These are phyloP conservation scores for Inonotus obliquus DNA, from an alignment of 1,284 basidiomycete species.

Conservation along the genomic window DNA sequence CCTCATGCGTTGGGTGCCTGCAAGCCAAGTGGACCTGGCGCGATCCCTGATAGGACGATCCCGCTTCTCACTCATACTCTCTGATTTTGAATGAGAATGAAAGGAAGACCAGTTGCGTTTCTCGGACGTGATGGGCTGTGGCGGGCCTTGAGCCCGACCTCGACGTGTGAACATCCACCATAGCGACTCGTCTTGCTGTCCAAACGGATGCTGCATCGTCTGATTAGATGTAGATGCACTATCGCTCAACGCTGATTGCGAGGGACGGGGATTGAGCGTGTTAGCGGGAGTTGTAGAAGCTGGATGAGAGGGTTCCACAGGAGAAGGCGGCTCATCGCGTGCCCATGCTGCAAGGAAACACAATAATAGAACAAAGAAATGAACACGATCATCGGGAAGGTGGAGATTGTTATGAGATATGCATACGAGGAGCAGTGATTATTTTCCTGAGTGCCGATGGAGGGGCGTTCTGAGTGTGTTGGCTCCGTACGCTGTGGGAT, in stretches of 20 bases:
- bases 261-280: conserved; percentile 22
- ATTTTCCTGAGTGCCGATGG: conserved; percentile 46
- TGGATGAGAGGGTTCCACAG: conserved; percentile 28
- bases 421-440: conserved; percentile 68
- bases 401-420: conserved; percentile 5
- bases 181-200: conserved; percentile 35
- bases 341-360: conserved; percentile 66
- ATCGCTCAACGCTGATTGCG: conserved; percentile 33
- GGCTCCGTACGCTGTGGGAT: conserved; percentile 38
- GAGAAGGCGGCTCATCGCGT: conserved; percentile 73
- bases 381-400: conserved; percentile 8
- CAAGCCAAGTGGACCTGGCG: conserved; percentile 12
- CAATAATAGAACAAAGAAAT: neutral
- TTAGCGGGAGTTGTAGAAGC: conserved; percentile 16
- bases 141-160: conserved; percentile 24
- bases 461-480: conserved; percentile 31
- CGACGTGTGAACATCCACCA: conserved; percentile 68
- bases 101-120: conserved; percentile 14
- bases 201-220: conserved; percentile 25
- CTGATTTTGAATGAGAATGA: neutral
- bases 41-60: conserved; percentile 14
- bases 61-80: neutral
- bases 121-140: conserved; percentile 27
- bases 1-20: conserved; percentile 1
- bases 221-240: conserved; percentile 40